Base-by-base conservation (phyloP, 768 basidiomycete species). In the Ephemerocybe angulata region DNA sequence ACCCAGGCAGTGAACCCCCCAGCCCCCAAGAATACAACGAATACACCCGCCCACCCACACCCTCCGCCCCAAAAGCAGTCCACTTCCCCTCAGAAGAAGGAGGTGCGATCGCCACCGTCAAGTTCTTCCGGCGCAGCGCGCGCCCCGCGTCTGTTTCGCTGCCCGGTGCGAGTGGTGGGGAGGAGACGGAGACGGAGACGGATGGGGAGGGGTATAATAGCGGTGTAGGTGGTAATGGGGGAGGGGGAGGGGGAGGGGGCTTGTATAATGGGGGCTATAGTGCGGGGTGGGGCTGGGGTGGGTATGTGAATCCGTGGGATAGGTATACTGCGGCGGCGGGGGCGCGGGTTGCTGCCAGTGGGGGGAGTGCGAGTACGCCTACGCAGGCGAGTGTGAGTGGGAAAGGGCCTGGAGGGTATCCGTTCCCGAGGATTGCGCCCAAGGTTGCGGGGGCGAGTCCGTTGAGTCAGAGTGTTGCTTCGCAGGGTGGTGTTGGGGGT, bases 51-150 rank as follows among this genome's bases (percentile, higher is more conserved):
- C 89, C 92, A 0, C 69, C 80, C 3, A 84, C 87, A 0, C 88
- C 74, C 0, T 56, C 56, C 27, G 73, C 76, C 12, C 82, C 81
- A 1, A 96, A 96, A 74, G 87, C 84, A 50, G 95, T 98, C 0
- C 94, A 95, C 66, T 98, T 98, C 62, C 88, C 92, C 12, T 77
- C 82, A 0, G 77, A 80, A 47, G 75, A 81, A 56, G 78, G 80
- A 41, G 76, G 78, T n/a, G 81, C 72, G 0, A 74, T 90, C 22
- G 83, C 82, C 28, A 83, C 80, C 1, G 77, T 90, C 40, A 73
- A 81, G 15, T 57, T 90, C 7, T 90, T 82, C 71, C 80, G 67
- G 62, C 83, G 80, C 62, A 83, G 76, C 53, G 95, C 84, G 51
- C 85, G 77, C 65, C 96, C 86, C 50, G 87, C 81, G 43, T 58